These are phyloP conservation scores for Penicillium sp. DNA, from an alignment of 2,329 filamentous ascomycete species.

Conservation along the genomic window DNA sequence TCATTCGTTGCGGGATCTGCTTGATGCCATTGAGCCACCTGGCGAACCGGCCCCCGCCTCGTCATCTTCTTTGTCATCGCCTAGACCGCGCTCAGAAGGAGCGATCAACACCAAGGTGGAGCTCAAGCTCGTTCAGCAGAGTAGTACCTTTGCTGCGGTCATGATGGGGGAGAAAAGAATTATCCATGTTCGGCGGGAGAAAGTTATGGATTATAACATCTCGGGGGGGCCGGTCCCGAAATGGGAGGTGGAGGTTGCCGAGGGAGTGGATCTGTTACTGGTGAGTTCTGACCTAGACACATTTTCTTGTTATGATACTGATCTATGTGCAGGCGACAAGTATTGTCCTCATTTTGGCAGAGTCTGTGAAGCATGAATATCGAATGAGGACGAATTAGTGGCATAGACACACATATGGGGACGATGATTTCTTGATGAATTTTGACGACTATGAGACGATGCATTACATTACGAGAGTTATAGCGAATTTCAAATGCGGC, in stretches of 20 bases:
- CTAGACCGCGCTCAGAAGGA: slow-evolving; percentile 11
- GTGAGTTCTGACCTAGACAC: slow-evolving; percentile 10
- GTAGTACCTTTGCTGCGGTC: slow-evolving; percentile 9
- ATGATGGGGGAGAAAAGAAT: slow-evolving; percentile 22
- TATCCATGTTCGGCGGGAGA: slow-evolving; percentile 16
- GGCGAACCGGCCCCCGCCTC: slow-evolving; percentile 20
- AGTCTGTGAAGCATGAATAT: slow-evolving; percentile 16
- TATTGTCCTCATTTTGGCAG: slow-evolving; percentile 23
- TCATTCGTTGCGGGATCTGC: slow-evolving; percentile 19
- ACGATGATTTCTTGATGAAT: neutral
- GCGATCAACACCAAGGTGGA: slow-evolving; percentile 11
- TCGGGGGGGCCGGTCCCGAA: slow-evolving; percentile 11
- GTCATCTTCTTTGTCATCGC: slow-evolving; percentile 2
- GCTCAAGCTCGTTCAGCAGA: slow-evolving; percentile 16
- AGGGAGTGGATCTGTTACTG: slow-evolving; percentile 25
- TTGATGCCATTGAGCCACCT: slow-evolving; percentile 24
- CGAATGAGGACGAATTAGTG: slow-evolving; percentile 9
- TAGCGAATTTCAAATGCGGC: neutral
- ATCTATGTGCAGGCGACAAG: slow-evolving; percentile 14
- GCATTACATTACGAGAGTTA: neutral
- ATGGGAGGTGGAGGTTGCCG: slow-evolving; percentile 24
- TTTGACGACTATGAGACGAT: neutral
- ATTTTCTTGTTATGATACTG: neutral
- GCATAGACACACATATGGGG: neutral
- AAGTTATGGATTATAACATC: slow-evolving; percentile 13